Base-by-base conservation (phyloP, 2,329 filamentous ascomycete species). In the Atkinsonella hypoxylon region DNA sequence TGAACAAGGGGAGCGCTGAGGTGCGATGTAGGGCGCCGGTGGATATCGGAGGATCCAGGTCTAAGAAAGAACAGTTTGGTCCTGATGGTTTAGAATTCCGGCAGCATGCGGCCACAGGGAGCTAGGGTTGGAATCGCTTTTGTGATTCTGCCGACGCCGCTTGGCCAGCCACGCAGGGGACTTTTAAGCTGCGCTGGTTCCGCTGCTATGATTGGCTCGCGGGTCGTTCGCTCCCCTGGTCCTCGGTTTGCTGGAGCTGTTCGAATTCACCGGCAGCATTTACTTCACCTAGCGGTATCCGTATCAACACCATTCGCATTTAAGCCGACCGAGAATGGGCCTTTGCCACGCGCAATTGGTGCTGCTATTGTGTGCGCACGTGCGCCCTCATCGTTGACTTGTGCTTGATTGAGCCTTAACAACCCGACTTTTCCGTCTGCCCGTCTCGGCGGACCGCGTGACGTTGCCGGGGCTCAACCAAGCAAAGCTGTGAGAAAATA, bases 121-220 rank as follows among this genome's bases (percentile, higher is more conserved):
- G 39, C n/a, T 30, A 38, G 17, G 46, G 41, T 26, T 41, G n/a
- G 40, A 40, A 39, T 39, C 36, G 41, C 17, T 26, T 49, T 45
- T 43, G 5, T 38, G 13, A 47, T 51, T 40, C 31, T 39, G 38
- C 38, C 32, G 49, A 40, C 49, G 42, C 44, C 30, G 31, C 44
- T 22, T 42, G 34, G 34, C 26, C 20, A 13, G 22, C 22, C 22
- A 26, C 26, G 4, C 26, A 26, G 26, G 8, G 26, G 26, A 26
- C 26, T 26, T 26, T 26, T 7, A 26, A 45, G 45, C 31, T 45
- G 40, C 26, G 34, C 45, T 36, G 45, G 40, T 10, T 26, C 43
- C 15, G 26, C 11, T 15, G 31, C 17, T 45, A n/a, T 52, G 51
- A 52, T 52, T 52, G 51, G 51, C 42, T 45, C n/a, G 36, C 9